These are phyloP conservation scores for Arthrobotrys sphaeroides DNA, from an alignment of 2,329 filamentous ascomycete genomes.

Conservation along the genomic window DNA sequence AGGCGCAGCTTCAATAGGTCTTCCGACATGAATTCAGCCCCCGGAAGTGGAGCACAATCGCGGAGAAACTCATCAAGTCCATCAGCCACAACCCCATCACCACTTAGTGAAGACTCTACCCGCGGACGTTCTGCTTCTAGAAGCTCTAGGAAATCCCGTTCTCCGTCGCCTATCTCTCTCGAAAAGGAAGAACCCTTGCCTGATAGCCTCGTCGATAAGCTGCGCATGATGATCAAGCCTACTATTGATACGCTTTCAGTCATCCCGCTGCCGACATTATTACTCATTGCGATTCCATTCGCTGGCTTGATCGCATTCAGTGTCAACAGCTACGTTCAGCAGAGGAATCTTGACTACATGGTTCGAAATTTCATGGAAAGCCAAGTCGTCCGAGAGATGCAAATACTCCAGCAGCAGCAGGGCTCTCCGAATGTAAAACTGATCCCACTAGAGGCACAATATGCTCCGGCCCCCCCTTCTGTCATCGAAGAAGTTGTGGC, in stretches of 20 bases:
- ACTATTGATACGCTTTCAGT: conserved; percentile 38
- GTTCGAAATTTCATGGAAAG: conserved; percentile 44
- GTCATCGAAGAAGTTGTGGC: conserved; percentile 16
- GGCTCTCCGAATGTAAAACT: conserved; percentile 1
- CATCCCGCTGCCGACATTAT: conserved; percentile 40
- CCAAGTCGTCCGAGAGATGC: conserved; percentile 34
- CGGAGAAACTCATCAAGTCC: conserved; percentile 5
- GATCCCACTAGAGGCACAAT: background rate
- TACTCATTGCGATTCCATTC: conserved; percentile 45
- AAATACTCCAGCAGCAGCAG: conserved; percentile 41
- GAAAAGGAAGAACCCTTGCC: conserved; percentile 25
- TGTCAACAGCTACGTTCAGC: conserved; percentile 48
- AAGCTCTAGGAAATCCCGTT: background rate
- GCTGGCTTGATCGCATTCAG: conserved; percentile 45
- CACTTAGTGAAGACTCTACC: background rate
- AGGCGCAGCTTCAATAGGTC: conserved; percentile 35
- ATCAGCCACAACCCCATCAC: background rate
- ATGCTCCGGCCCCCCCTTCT: conserved; percentile 13
- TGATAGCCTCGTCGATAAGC: conserved; percentile 15
- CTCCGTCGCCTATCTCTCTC: conserved; percentile 27
- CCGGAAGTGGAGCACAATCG: conserved; percentile 4
- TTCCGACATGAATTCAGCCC: conserved; percentile 1
- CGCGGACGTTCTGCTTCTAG: conserved; percentile 30
- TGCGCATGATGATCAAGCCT: conserved; percentile 39
- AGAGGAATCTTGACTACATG: conserved; percentile 43